A percentile compares a stretch with the other conserved stretches of the same genome.
phyloP scores from a whole-genome alignment of 2,329 filamentous ascomycete species.

The Trichoderma endophyticum region DNA sequence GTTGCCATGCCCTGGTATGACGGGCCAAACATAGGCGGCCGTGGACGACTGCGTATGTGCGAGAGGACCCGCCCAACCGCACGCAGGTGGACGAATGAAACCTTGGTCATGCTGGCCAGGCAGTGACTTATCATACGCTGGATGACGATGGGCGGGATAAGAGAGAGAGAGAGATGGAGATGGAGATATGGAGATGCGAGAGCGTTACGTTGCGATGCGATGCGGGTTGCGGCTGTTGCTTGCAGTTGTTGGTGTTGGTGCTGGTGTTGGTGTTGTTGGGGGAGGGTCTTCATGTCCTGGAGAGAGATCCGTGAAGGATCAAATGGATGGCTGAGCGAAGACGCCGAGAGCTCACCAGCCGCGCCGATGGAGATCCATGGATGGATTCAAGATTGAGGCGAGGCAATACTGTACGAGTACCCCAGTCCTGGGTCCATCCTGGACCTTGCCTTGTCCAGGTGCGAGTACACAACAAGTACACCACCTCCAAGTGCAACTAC shows the following conservation, averaged over 20 bases:
- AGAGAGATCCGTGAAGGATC: not conserved
- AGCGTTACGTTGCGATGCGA: not conserved
- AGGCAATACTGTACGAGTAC: not conserved
- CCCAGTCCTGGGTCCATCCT: not conserved
- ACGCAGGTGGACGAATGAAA: slow-evolving; percentile 18
- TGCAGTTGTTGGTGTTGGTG: not conserved
- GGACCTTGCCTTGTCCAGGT: not conserved
- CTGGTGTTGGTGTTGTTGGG: not conserved
- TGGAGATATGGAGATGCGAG: not conserved
- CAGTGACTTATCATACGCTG: slow-evolving; percentile 7
- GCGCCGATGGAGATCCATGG: not conserved
- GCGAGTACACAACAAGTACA: not conserved
- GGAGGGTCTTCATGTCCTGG: not conserved
- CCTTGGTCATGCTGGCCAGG: slow-evolving; percentile 12
- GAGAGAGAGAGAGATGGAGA: not conserved
- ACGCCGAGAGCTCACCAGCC: not conserved
- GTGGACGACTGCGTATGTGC: slow-evolving; percentile 11
- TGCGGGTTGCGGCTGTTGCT: not conserved
- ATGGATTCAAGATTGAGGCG: not conserved
- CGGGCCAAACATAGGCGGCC: slow-evolving; percentile 13
- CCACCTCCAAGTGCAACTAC: not conserved
- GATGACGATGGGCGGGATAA: not conserved
- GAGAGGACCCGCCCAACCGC: slow-evolving; percentile 15
- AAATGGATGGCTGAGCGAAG: not conserved
- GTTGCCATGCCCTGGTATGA: slow-evolving; percentile 19